Evolutionary conservation across 2,329 filamentous ascomycete species (phyloP).

Genomic region (Corynespora cassiicola): DNA sequence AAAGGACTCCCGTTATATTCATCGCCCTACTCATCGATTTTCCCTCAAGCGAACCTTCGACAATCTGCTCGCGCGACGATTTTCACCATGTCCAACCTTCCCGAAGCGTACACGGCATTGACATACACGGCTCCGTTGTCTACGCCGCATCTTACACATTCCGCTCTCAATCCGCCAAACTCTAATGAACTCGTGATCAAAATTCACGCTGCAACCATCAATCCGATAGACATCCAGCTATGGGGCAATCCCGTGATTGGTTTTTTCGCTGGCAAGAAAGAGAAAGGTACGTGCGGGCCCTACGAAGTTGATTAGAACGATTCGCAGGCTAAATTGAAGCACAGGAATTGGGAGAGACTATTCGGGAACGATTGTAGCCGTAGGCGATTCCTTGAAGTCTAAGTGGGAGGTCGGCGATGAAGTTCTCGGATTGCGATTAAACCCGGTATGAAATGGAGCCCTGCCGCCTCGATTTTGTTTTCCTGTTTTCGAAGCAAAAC

Average conservation of each 20-base stretch:
- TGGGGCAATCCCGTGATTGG: slow-evolving; percentile 42
- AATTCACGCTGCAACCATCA: slow-evolving; percentile 54
- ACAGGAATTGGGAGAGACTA: slow-evolving; percentile 57
- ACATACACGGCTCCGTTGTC: slow-evolving; percentile 32
- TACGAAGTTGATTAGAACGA: too few relatives aligned
- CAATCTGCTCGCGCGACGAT: too few relatives aligned
- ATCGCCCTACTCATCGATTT: too few relatives aligned
- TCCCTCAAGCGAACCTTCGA: too few relatives aligned
- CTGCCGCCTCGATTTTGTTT: slow-evolving; percentile 2
- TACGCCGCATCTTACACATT: slow-evolving; percentile 27
- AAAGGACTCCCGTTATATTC: too few relatives aligned
- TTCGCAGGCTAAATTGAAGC: too few relatives aligned
- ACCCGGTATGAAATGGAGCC: too few relatives aligned
- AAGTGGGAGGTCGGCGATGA: slow-evolving; percentile 30
- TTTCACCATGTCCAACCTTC: slow-evolving; percentile 12
- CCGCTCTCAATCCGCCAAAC: slow-evolving; percentile 16
- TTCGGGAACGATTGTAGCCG: slow-evolving; percentile 48
- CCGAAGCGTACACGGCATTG: slow-evolving; percentile 30
- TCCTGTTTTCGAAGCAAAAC: neutral
- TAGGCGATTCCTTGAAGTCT: slow-evolving; percentile 23
- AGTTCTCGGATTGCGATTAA: slow-evolving; percentile 35
- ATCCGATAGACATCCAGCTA: slow-evolving; percentile 50
- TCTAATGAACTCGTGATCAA: slow-evolving; percentile 44
- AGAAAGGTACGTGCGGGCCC: too few relatives aligned
- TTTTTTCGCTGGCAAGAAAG: slow-evolving; percentile 28